Percentiles rank a stretch among this genome's conserved stretches.
These are phyloP conservation scores for Boeremia lycopersici DNA, from an alignment of 2,329 filamentous ascomycete genomes.

Conservation along the genomic window DNA sequence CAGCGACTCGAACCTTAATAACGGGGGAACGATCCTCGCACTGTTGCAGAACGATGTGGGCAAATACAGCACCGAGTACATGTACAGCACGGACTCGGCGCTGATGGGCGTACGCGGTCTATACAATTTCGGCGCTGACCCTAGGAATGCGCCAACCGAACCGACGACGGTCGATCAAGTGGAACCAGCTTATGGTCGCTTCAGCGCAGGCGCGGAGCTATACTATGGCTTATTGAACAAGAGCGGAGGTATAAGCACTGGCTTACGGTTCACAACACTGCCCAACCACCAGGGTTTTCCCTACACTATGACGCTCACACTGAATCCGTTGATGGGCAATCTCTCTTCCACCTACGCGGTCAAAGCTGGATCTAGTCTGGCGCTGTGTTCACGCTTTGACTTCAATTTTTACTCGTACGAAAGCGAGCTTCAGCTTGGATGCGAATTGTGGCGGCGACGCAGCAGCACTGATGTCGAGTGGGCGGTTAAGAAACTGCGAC, in stretches of 20 bases:
- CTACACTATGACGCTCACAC: constrained; percentile 87
- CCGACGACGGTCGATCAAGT: constrained; percentile 30
- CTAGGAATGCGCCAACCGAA: constrained; percentile 45
- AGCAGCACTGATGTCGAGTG: constrained; percentile 50
- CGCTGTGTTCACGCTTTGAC: constrained; percentile 87
- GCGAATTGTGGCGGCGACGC: constrained; percentile 83
- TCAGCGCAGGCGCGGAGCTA: constrained; percentile 88
- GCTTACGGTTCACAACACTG: constrained; percentile 86
- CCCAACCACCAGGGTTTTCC: constrained; percentile 82
- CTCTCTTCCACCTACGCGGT: constrained; percentile 91
- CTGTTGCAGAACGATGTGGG: constrained; percentile 82
- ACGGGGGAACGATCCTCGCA: constrained; percentile 76
- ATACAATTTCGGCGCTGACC: constrained; percentile 90
- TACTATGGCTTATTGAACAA: constrained; percentile 97
- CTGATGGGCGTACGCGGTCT: constrained; percentile 85
- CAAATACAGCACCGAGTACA: constrained; percentile 85
- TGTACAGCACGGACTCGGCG: constrained; percentile 91
- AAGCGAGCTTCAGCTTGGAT: constrained; percentile 87
- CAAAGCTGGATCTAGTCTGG: constrained; percentile 79
- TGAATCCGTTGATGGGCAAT: constrained; percentile 94
- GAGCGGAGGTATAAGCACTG: constrained; percentile 87
- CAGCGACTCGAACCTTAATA: constrained; percentile 71
- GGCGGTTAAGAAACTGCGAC: constrained; percentile 51
- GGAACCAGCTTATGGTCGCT: constrained; percentile 74
- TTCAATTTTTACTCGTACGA: constrained; percentile 99